These are phyloP conservation scores for Neofusicoccum sp. DNA, from an alignment of 2,329 filamentous ascomycete species.

Conservation along the genomic window DNA sequence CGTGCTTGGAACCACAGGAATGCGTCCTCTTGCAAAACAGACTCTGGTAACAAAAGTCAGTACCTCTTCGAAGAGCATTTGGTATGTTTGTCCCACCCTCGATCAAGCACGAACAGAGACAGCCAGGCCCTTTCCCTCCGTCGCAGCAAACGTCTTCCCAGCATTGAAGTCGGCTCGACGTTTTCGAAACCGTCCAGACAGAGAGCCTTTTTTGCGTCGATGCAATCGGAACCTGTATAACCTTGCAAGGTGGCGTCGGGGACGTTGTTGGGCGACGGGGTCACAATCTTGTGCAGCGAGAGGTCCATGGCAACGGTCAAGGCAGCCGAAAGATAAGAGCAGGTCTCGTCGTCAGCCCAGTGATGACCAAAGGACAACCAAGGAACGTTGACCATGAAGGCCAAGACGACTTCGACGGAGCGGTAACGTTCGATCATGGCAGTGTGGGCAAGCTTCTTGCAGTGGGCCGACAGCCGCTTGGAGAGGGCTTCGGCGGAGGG, in stretches of 20 bases:
- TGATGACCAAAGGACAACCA: conserved; percentile 72
- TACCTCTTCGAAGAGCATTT: not conserved
- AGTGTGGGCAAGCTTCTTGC: conserved; percentile 62
- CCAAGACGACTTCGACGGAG: conserved; percentile 73
- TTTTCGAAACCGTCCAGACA: conserved; percentile 69
- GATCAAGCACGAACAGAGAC: conserved; percentile 70
- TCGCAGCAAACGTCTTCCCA: conserved; percentile 63
- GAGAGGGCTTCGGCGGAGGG: conserved; percentile 66
- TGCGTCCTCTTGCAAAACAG: conserved; percentile 69
- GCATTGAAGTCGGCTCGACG: conserved; percentile 62
- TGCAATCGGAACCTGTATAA: conserved; percentile 67
- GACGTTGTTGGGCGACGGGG: conserved; percentile 51
- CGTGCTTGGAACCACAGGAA: conserved; percentile 68
- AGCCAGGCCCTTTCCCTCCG: conserved; percentile 71
- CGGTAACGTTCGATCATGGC: conserved; percentile 65
- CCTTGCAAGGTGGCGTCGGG: conserved; percentile 50
- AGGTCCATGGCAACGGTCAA: conserved; percentile 70
- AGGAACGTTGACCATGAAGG: conserved; percentile 74
- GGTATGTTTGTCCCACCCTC: conserved; percentile 48
- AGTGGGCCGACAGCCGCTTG: conserved; percentile 66
- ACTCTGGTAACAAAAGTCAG: conserved; percentile 42
- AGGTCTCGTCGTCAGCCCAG: conserved; percentile 73
- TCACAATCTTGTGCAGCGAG: conserved; percentile 69
- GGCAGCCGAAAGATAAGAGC: conserved; percentile 70
- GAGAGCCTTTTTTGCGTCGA: conserved; percentile 67